A percentile compares a stretch with the other conserved stretches of the same genome.
phyloP scores from a whole-genome alignment of 2,329 filamentous ascomycete genomes.

The Shiraia bambusicola region DNA sequence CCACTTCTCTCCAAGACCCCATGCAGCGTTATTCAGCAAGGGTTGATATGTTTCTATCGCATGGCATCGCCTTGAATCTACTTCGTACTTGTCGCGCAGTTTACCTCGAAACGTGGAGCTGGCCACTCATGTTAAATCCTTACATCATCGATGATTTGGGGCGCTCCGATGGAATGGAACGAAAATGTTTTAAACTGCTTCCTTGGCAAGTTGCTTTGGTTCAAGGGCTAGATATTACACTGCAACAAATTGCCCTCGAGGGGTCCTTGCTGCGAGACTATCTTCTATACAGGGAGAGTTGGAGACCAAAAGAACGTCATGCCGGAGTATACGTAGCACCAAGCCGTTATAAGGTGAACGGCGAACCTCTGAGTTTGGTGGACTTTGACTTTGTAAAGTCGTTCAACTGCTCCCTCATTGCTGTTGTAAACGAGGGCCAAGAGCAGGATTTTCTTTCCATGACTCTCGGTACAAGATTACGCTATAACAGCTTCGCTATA shows the following conservation, averaged over 20 bases:
- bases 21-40: neutral
- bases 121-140: slow-evolving; percentile 18
- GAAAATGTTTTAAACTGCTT: neutral
- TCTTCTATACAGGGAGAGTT: slow-evolving; percentile 1
- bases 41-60: neutral
- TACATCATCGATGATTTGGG: neutral
- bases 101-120: slow-evolving; percentile 22
- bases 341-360: neutral
- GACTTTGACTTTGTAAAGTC: neutral
- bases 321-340: slow-evolving; percentile 14
- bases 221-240: slow-evolving; percentile 15
- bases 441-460: slow-evolving; percentile 1
- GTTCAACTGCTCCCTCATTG: slow-evolving; percentile 8
- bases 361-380: neutral
- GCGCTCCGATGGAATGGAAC: neutral
- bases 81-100: slow-evolving; percentile 22
- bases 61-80: slow-evolving; percentile 13
- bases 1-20: slow-evolving; percentile 4
- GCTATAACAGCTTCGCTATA: neutral
- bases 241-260: slow-evolving; percentile 16
- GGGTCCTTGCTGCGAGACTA: slow-evolving; percentile 1
- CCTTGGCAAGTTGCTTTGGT: slow-evolving; percentile 22
- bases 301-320: slow-evolving; percentile 7
- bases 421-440: neutral
- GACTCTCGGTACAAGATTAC: neutral